Evolutionary conservation across 352 stramenopile genomes (phyloP).

Genomic region (Chrysophaeum taylorii): DNA sequence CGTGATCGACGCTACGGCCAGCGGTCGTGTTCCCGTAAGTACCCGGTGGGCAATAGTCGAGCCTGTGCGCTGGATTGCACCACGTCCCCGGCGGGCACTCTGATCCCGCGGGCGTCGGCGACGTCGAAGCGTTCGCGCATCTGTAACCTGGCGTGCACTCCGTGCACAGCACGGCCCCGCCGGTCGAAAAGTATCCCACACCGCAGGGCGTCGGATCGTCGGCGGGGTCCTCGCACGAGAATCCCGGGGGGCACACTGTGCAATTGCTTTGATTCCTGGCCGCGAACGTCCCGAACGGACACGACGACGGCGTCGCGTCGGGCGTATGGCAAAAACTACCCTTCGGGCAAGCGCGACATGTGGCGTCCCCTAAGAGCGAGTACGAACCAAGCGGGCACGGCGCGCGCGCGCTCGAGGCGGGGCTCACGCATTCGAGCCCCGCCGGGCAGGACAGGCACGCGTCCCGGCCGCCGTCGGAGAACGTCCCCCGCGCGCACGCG

Average conservation of each 20-base stretch:
- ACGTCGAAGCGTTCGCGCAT: slow-evolving; percentile 58
- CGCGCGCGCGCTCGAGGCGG: neutral
- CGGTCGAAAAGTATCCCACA: slow-evolving; percentile 51
- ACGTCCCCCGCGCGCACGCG: slow-evolving; percentile 23
- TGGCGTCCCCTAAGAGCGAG: slow-evolving; percentile 6
- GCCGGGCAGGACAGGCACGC: slow-evolving; percentile 7
- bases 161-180: slow-evolving; percentile 46
- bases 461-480: slow-evolving; percentile 16
- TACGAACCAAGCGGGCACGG: slow-evolving; percentile 20
- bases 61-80: slow-evolving; percentile 68
- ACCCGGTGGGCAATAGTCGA: slow-evolving; percentile 63
- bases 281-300: slow-evolving; percentile 55
- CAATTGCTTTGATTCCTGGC: slow-evolving; percentile 44
- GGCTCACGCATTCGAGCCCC: slow-evolving; percentile 15
- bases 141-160: slow-evolving; percentile 56
- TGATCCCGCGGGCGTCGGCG: slow-evolving; percentile 56
- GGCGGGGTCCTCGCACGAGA: slow-evolving; percentile 45
- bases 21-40: slow-evolving; percentile 64
- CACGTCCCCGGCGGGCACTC: slow-evolving; percentile 67
- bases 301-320: slow-evolving; percentile 38
- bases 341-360: slow-evolving; percentile 28
- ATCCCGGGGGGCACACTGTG: slow-evolving; percentile 45
- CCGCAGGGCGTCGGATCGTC: slow-evolving; percentile 35
- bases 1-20: slow-evolving; percentile 50
- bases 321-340: slow-evolving; percentile 35